Conservation (phyloP, 768 basidiomycete genomes). For the Mycena albidolilacea region DNA sequence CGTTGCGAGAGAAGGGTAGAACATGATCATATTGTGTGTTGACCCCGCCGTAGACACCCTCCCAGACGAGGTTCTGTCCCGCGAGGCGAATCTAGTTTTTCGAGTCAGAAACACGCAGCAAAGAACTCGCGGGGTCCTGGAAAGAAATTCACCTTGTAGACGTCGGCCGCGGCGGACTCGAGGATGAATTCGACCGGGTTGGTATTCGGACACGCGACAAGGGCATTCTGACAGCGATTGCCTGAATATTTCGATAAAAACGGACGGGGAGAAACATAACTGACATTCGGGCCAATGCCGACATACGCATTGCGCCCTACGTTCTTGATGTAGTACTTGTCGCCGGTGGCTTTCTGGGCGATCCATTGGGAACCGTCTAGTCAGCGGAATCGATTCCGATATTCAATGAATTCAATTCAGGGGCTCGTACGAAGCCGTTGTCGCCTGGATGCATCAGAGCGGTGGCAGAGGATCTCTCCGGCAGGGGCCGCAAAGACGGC, state of each 20-base stretch:
- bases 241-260: too few relatives aligned
- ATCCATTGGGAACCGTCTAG: neutral
- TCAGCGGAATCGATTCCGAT: neutral
- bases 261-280: too few relatives aligned
- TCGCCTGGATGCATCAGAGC: too few relatives aligned
- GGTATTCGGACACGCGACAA: too few relatives aligned
- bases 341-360: neutral
- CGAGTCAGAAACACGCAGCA: too few relatives aligned
- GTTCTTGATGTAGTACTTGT: neutral
- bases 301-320: neutral
- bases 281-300: neutral
- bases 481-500: too few relatives aligned
- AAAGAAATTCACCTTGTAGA: neutral
- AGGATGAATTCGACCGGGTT: neutral
- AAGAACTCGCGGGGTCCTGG: too few relatives aligned
- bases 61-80: neutral
- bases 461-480: too few relatives aligned
- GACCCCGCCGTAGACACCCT: neutral
- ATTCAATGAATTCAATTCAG: too few relatives aligned
- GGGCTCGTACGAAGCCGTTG: too few relatives aligned
- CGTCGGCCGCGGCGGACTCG: neutral
- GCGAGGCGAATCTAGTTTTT: neutral
- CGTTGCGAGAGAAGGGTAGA: neutral
- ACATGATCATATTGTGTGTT: neutral
- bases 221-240: too few relatives aligned